phyloP scores from a whole-genome alignment of 495 filamentous ascomycete genomes.

The Daldinia decipiens region DNA sequence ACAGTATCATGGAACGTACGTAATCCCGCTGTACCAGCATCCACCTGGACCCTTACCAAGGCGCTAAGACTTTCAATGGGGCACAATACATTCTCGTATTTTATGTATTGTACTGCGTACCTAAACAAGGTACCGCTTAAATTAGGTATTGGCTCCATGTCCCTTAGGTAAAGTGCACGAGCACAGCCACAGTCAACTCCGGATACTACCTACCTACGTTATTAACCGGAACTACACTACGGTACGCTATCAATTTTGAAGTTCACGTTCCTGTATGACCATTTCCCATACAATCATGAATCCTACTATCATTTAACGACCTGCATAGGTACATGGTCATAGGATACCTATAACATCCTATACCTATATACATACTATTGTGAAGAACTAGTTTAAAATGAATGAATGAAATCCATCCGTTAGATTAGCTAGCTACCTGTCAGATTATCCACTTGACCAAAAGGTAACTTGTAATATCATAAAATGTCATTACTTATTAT shows the following conservation, averaged over 20 bases:
- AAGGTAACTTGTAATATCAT: too few relatives aligned
- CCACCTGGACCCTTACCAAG: conserved; percentile 12
- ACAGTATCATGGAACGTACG: conserved; percentile 19
- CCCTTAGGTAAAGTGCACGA: not conserved
- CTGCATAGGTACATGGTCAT: not conserved
- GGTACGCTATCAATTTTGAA: not conserved
- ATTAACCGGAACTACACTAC: too few relatives aligned
- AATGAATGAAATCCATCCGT: not conserved
- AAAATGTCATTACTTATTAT: too few relatives aligned
- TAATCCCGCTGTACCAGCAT: conserved; percentile 22
- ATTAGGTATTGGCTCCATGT: too few relatives aligned
- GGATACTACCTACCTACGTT: not conserved
- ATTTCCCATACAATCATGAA: not conserved
- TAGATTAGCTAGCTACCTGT: too few relatives aligned
- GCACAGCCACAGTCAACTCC: conserved; percentile 16
- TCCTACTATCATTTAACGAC: not conserved
- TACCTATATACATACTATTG: not conserved
- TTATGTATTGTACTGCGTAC: not conserved
- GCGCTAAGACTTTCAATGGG: conserved; percentile 12
- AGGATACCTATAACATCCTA: not conserved
- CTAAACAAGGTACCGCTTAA: not conserved
- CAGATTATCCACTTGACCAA: too few relatives aligned
- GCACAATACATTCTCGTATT: conserved; percentile 14
- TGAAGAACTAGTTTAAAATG: not conserved
- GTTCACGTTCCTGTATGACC: not conserved